Evolutionary conservation across 345 rosid species (phyloP), one percentile per base, ranked within the genome.

Genomic region (Arabidopsis suecica): DNA sequence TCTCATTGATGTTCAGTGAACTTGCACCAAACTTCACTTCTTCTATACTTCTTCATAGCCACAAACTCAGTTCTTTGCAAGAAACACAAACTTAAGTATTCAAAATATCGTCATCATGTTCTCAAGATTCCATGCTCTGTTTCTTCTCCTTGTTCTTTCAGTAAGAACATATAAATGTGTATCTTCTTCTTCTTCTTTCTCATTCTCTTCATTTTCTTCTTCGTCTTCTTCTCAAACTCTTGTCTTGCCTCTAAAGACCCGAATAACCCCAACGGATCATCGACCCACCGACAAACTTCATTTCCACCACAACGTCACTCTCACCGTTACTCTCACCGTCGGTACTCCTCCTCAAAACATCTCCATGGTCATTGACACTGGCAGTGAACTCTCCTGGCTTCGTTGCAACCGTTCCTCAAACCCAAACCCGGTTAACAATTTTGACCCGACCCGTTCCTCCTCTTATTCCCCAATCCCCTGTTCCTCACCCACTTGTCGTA

Each of bases 361-460:
- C 59, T 82, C 98, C 74, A 84, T 93, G 93, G 98, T 89, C 42
- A 72, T 93, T 37, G 97, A 93, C 88, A 93, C 98, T 4, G 97
- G 98, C 14, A 89, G 96, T 67, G 98, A 93, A 72, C 97, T 90
- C 78, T 84, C 96, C 14, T 93, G 98, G 98, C 85, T 93, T 33
- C 89, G 83, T n/a, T 93, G 98, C 76, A 89, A 87, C 86, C 84
- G 33, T 20, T 51, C 76, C 14, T 6, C 74, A 23, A 72, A 56
- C 7, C 42, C 60, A 9, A 74, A 76, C 69, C 85, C 88, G 69
- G 6, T 50, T 7, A 16, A 79, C 55, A 50, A 32, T 0, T 91
- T 89, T 58, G 84, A 91, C 85, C 89, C 90, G 73, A 81, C 61
- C 75, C 88, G 80, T 10, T 93, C 97, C 2, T 65, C 73, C 13